Percentiles rank a stretch among this genome's conserved stretches.
Conservation (phyloP, 257 asterid genomes). For the Cinchona pubescens region DNA sequence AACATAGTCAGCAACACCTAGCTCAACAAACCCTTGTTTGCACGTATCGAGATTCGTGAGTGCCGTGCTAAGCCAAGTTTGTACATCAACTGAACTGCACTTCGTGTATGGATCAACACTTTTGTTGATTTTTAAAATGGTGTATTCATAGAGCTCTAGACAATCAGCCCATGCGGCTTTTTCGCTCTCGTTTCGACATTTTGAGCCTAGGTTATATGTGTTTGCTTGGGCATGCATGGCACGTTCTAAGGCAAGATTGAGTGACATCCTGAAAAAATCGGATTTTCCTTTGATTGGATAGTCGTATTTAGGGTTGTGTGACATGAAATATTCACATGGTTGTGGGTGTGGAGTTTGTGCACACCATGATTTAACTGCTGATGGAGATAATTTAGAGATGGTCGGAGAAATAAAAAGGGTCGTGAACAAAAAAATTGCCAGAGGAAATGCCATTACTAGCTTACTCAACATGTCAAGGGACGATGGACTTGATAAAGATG, state of each 20-base stretch:
- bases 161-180: constrained; percentile 90
- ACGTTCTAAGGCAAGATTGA: constrained; percentile 57
- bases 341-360: constrained; percentile 68
- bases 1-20: constrained; percentile 38
- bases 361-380: constrained; percentile 56
- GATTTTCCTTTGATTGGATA: constrained; percentile 42
- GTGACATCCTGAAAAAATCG: constrained; percentile 57
- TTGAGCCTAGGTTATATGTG: constrained; percentile 44
- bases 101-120: constrained; percentile 44
- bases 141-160: constrained; percentile 51
- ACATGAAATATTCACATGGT: constrained; percentile 58
- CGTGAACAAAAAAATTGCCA: neutral
- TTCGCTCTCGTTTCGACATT: constrained; percentile 47
- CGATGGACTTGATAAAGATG: neutral
- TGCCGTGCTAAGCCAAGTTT: constrained; percentile 19
- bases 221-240: constrained; percentile 42
- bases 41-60: constrained; percentile 18
- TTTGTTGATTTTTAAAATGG: constrained; percentile 41
- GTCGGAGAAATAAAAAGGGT: constrained; percentile 28
- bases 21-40: constrained; percentile 51
- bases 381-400: constrained; percentile 22
- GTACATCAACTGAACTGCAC: constrained; percentile 31
- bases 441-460: neutral
- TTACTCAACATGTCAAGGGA: neutral
- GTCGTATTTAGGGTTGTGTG: constrained; percentile 41